These are phyloP conservation scores for Aspergillus tamarii DNA, from an alignment of 2,329 filamentous ascomycete genomes.

Conservation along the genomic window DNA sequence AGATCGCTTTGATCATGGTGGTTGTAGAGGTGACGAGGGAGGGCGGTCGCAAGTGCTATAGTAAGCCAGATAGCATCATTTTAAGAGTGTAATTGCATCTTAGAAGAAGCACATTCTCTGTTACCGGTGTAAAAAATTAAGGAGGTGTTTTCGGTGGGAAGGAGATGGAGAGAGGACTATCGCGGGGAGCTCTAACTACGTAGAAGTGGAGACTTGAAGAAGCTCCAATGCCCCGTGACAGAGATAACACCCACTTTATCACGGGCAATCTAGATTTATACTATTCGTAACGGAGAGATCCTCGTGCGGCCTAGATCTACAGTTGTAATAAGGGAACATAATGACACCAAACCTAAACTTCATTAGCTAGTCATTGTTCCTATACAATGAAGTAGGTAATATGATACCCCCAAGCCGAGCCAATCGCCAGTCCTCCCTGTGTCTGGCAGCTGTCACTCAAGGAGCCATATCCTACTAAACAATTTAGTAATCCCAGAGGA, in stretches of 20 bases:
- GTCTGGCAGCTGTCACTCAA: neutral
- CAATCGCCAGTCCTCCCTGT: neutral
- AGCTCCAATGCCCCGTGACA: conserved; percentile 1
- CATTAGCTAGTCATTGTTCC: neutral
- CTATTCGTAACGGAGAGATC: neutral
- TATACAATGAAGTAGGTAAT: neutral
- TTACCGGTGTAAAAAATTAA: neutral
- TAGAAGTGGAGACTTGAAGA: neutral
- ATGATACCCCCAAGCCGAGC: neutral
- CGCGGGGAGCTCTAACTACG: neutral
- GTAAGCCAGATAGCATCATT: neutral
- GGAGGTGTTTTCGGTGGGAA: neutral
- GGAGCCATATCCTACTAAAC: neutral
- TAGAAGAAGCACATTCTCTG: neutral
- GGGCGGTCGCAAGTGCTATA: neutral
- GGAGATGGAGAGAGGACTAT: conserved; percentile 3
- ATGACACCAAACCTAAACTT: neutral
- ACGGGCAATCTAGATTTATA: neutral
- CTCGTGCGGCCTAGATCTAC: neutral
- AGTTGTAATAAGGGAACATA: neutral
- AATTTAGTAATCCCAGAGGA: neutral
- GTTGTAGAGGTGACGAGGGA: conserved; percentile 7
- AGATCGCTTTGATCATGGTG: conserved; percentile 65
- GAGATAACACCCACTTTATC: neutral
- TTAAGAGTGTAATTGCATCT: neutral